A percentile compares a stretch with the other conserved stretches of the same genome.
Conservation (phyloP, 306 rosid genomes). For the Vigna hirtella region DNA sequence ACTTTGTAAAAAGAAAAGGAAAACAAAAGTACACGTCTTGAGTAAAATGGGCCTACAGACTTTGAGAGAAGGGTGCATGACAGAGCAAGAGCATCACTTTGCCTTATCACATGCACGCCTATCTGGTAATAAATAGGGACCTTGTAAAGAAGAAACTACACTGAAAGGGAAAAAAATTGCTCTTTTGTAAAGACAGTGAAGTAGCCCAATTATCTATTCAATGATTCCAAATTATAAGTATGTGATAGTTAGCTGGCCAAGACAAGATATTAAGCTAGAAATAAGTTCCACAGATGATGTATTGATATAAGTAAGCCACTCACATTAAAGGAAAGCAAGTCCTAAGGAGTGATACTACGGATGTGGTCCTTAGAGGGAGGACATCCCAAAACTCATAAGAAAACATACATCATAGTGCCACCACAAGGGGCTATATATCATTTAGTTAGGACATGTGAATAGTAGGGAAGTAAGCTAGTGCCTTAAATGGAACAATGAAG, state of each 20-base stretch:
- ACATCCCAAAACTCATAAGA: slow-evolving; percentile 34
- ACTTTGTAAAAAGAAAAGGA: slow-evolving; percentile 1
- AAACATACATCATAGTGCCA: slow-evolving; percentile 21
- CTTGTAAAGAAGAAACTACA: not conserved
- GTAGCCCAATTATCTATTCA: not conserved
- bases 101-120: not conserved
- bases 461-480: slow-evolving; percentile 17
- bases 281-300: slow-evolving; percentile 23
- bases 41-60: not conserved
- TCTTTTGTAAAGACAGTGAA: not conserved
- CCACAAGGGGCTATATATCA: slow-evolving; percentile 37
- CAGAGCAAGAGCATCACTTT: not conserved
- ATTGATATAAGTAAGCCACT: slow-evolving; percentile 37
- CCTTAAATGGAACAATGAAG: not conserved
- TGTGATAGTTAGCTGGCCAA: slow-evolving; percentile 3
- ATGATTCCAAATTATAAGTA: not conserved
- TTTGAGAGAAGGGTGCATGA: not conserved
- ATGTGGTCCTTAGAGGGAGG: slow-evolving; percentile 24
- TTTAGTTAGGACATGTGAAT: not conserved
- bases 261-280: not conserved
- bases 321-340: slow-evolving; percentile 42
- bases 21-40: not conserved
- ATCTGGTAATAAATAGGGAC: not conserved
- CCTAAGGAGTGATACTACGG: slow-evolving; percentile 41
- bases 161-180: not conserved